Evolutionary conservation across 2,329 filamentous ascomycete species (phyloP), one percentile per base, ranked within the genome.

Genomic region (Penicillium expansum): DNA sequence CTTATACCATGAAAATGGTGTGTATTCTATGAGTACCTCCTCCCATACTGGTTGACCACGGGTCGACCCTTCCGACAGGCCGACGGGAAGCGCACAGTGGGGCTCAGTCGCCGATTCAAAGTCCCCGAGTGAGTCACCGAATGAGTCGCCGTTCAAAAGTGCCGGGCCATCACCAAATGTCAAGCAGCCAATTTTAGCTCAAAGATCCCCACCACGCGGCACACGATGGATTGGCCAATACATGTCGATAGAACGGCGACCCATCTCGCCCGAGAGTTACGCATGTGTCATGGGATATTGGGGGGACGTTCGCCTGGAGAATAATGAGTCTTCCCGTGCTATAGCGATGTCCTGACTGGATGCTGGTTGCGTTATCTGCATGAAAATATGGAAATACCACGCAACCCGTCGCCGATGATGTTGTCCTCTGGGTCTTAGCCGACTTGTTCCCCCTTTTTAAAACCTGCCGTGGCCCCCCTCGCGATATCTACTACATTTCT

Each of bases 51-150:
- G 22, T 11, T 27, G 38, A 39, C 38, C 49, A 44, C 30, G 57
- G 32, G 47, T 55, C 63, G 62, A 62, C 57, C 32, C 55, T 60
- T 55, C 61, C 63, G 62, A 64, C 55, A 55, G 43, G 47, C 64
- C 69, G 69, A 70, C 54, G 65, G 57, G 61, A 69, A 66, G 62
- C 62, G 62, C 55, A 51, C 48, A 55, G 67, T 69, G 67, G 67
- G 67, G 67, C 61, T 11, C 11, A 51, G 16, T 55, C 52, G 52
- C 45, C 52, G 52, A 55, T 37, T 55, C n/a, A 51, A 33, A 4
- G 5, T 11, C 16, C 16, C 27, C n/a, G 18, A 43, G 11, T 29
- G 42, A 29, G 29, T 43, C 29, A 9, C 49, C 38, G 20, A 51
- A 22, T 49, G 37, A 22, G 22, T 55, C 52, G 52, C 37, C 52